phyloP scores from a whole-genome alignment of 257 asterid genomes.

The Striga asiatica region DNA sequence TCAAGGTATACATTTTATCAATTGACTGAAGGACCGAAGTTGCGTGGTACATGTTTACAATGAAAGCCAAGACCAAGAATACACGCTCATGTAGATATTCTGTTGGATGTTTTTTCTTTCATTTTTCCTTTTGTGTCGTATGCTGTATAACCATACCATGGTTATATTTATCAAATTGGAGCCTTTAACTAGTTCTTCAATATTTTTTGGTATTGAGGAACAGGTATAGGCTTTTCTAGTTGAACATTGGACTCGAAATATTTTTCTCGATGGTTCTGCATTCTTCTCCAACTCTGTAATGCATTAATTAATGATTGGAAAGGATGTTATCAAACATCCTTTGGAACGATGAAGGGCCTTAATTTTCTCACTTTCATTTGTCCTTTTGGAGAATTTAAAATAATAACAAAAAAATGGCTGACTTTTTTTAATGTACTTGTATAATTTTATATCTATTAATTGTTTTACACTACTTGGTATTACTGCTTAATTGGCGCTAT shows the following conservation, averaged over 20 bases:
- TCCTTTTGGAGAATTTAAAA: conserved; percentile 1
- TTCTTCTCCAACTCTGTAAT: not conserved
- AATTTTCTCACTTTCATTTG: not conserved
- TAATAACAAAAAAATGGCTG: not conserved
- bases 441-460: not conserved
- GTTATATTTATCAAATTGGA: not conserved
- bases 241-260: not conserved
- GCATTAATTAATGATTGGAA: not conserved
- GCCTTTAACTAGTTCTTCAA: not conserved
- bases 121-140: not conserved
- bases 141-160: not conserved
- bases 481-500: not conserved
- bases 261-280: not conserved
- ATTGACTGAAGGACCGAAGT: not conserved
- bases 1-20: not conserved
- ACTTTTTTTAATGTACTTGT: not conserved
- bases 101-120: conserved; percentile 3
- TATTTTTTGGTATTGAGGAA: too few relatives aligned
- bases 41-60: not conserved
- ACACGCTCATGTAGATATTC: conserved; percentile 10
- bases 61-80: conserved; percentile 11
- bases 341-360: not conserved
- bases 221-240: not conserved
- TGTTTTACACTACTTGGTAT: not conserved
- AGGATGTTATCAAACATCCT: not conserved